A percentile compares a stretch with the other conserved stretches of the same genome.
Evolutionary conservation across 1,284 basidiomycete genomes (phyloP).

Genomic region (Neolentinus lepideus): DNA sequence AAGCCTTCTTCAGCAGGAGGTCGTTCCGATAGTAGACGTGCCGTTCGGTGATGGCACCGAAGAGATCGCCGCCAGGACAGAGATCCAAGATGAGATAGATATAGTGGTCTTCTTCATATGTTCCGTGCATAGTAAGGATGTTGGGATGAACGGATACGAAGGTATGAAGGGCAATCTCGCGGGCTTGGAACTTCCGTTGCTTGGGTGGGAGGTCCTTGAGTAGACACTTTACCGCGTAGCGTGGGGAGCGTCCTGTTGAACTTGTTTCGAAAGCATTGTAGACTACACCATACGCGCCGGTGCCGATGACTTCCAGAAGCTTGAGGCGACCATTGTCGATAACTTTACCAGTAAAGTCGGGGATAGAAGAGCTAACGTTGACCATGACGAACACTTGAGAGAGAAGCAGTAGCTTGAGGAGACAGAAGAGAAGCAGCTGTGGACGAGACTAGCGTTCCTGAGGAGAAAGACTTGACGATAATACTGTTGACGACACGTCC

Average conservation of each 20-base stretch:
- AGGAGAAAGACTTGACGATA: not conserved
- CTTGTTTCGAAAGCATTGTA: conserved; percentile 60
- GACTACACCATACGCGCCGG: conserved; percentile 78
- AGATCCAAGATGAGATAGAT: conserved; percentile 5
- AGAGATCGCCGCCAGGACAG: conserved; percentile 1
- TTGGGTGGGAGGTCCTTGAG: conserved; percentile 38
- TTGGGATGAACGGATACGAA: conserved; percentile 47
- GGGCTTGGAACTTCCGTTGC: conserved; percentile 44
- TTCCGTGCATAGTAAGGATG: conserved; percentile 47
- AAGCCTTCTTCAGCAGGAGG: conserved; percentile 33
- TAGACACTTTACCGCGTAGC: conserved; percentile 72
- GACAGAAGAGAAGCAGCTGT: not conserved
- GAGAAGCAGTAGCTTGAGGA: not conserved
- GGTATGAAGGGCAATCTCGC: conserved; percentile 56
- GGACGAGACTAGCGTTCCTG: conserved; percentile 1
- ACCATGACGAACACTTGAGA: conserved; percentile 11
- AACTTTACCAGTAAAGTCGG: conserved; percentile 19
- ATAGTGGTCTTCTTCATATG: conserved; percentile 40
- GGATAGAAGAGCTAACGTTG: conserved; percentile 20
- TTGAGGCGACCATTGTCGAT: conserved; percentile 53
- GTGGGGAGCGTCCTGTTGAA: conserved; percentile 13
- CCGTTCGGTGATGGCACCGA: conserved; percentile 23
- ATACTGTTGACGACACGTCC: not conserved
- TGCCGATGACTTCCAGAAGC: conserved; percentile 61
- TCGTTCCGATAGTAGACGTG: conserved; percentile 28